These are phyloP conservation scores for Fusarium lateritium DNA, from an alignment of 2,329 filamentous ascomycete species.

Conservation along the genomic window DNA sequence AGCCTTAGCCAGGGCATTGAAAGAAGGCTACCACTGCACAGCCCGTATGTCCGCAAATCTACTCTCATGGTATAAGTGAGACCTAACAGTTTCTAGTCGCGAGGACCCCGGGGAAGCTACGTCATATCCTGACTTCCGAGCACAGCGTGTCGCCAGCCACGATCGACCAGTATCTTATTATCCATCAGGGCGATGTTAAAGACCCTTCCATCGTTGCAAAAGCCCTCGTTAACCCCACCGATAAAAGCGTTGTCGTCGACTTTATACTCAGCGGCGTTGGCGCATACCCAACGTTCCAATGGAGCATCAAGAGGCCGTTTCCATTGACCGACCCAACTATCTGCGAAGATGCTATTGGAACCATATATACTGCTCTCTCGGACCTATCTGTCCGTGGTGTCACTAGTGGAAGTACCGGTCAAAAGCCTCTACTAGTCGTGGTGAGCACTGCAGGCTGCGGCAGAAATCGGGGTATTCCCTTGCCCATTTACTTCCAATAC, in stretches of 20 bases:
- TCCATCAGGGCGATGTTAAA: not conserved
- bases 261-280: slow-evolving; percentile 2
- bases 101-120: not conserved
- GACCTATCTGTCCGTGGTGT: not conserved
- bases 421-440: not conserved
- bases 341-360: not conserved
- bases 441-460: slow-evolving; percentile 1
- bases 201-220: not conserved
- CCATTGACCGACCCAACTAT: not conserved
- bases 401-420: not conserved
- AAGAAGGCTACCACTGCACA: not conserved
- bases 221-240: not conserved
- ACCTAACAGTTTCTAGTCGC: not conserved
- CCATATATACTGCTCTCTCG: not conserved
- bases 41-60: not conserved
- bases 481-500: not conserved
- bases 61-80: no score
- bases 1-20: slow-evolving; percentile 1
- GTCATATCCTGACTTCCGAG: not conserved
- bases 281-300: not conserved
- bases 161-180: not conserved
- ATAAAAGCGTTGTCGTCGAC: not conserved
- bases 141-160: not conserved
- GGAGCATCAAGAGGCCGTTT: not conserved
- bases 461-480: not conserved